Percentiles rank a stretch among this genome's conserved stretches.
Evolutionary conservation across 805 yeast genomes (phyloP).

Genomic region (Kregervanrija pseudodelftensis): DNA sequence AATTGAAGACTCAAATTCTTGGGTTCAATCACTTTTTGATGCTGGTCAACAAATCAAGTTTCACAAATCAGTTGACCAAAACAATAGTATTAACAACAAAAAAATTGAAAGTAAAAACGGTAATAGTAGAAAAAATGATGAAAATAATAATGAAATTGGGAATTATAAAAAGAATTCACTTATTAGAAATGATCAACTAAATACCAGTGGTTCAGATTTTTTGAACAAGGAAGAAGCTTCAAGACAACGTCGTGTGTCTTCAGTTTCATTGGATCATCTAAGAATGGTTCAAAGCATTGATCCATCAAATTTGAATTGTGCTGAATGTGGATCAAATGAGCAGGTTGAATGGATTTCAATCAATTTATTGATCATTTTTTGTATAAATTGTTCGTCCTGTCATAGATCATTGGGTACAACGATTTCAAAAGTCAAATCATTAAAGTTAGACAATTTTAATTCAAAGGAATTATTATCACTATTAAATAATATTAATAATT

Average conservation of each 20-base stretch:
- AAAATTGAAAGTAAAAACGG: neutral
- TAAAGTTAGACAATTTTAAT: slow-evolving; percentile 65
- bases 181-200: no score
- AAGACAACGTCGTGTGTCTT: slow-evolving; percentile 26
- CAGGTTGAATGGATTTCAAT: slow-evolving; percentile 85
- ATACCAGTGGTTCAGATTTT: no score
- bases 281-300: slow-evolving; percentile 36
- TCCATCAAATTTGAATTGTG: slow-evolving; percentile 58
- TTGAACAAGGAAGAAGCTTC: neutral
- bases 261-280: slow-evolving; percentile 28
- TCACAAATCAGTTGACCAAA: slow-evolving; percentile 5
- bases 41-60: slow-evolving; percentile 36
- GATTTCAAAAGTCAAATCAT: slow-evolving; percentile 68
- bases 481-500: slow-evolving; percentile 41
- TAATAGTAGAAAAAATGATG: no score
- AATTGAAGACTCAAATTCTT: slow-evolving; percentile 56
- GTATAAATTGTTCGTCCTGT: slow-evolving; percentile 83
- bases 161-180: no score
- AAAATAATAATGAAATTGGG: no score
- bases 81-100: neutral
- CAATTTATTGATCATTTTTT: slow-evolving; percentile 62
- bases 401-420: slow-evolving; percentile 84
- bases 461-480: slow-evolving; percentile 55
- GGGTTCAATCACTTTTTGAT: slow-evolving; percentile 59
- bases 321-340: slow-evolving; percentile 65